These are phyloP conservation scores for Mollisia scopiformis DNA, from an alignment of 2,329 filamentous ascomycete species.

Conservation along the genomic window DNA sequence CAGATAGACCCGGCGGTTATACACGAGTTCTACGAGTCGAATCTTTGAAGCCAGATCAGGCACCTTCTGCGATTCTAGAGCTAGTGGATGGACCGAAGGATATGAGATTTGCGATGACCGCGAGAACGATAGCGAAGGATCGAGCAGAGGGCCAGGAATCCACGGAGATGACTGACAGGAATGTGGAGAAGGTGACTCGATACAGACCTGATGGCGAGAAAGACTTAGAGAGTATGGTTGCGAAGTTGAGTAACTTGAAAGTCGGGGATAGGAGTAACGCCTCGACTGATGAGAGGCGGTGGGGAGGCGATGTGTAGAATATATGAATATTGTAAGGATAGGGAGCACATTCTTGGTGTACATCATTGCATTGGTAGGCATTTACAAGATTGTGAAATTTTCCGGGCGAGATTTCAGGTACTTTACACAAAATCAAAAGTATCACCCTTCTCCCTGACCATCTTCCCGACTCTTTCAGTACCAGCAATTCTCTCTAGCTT, in stretches of 20 bases:
- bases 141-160: constrained; percentile 57
- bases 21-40: constrained; percentile 93
- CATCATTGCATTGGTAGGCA: constrained; percentile 21
- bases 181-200: constrained; percentile 81
- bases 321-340: constrained; percentile 8
- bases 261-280: constrained; percentile 37
- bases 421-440: constrained; percentile 90
- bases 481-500: constrained; percentile 89
- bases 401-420: constrained; percentile 29
- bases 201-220: constrained; percentile 70
- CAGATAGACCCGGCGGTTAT: constrained; percentile 82
- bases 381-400: constrained; percentile 11
- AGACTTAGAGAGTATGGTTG: constrained; percentile 69
- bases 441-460: constrained; percentile 84
- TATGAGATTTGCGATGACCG: constrained; percentile 93
- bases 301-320: constrained; percentile 20
- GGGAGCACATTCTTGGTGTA: constrained; percentile 3
- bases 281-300: constrained; percentile 24
- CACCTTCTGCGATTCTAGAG: constrained; percentile 86
- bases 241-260: constrained; percentile 41
- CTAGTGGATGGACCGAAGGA: constrained; percentile 93
- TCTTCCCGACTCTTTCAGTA: constrained; percentile 75
- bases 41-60: constrained; percentile 85
- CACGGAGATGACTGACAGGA: constrained; percentile 74
- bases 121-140: constrained; percentile 75